Conservation (phyloP, 768 basidiomycete genomes). For the Chalciporus pseudorubinellus region DNA sequence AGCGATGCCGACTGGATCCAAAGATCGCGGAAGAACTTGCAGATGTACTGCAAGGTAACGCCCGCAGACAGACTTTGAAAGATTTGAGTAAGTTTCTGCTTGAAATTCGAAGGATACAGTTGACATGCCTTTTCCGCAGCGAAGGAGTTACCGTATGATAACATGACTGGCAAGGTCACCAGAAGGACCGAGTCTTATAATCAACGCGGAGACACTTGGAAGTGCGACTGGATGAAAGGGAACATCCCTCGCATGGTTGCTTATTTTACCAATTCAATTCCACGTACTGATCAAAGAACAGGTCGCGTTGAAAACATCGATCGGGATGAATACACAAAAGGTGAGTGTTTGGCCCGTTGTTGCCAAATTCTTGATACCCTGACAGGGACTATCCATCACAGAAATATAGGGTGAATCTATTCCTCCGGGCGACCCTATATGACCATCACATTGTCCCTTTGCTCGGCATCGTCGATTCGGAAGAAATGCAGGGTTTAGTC, state of each 20-base stretch:
- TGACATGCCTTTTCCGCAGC: background rate
- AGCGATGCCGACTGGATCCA: background rate
- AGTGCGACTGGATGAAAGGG: background rate
- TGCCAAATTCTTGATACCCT: background rate
- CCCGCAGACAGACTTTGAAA: no score
- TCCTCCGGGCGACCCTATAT: background rate
- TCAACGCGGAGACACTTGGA: background rate
- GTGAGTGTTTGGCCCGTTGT: background rate
- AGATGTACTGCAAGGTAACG: no score
- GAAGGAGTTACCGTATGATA: background rate
- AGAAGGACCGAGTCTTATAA: background rate
- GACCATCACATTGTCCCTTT: slow-evolving; percentile 18
- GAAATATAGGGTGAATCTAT: slow-evolving; percentile 13
- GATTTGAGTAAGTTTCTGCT: no score
- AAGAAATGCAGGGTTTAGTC: slow-evolving; percentile 20
- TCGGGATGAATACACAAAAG: background rate
- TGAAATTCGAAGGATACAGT: no score
- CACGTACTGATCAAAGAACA: background rate
- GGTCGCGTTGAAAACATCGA: background rate
- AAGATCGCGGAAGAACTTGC: background rate
- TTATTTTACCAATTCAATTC: background rate
- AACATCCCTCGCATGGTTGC: background rate
- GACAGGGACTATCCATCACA: background rate
- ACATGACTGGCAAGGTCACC: background rate
- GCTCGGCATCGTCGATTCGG: slow-evolving; percentile 17